phyloP scores from a whole-genome alignment of 257 asterid species.

The Jasminum sambac region DNA sequence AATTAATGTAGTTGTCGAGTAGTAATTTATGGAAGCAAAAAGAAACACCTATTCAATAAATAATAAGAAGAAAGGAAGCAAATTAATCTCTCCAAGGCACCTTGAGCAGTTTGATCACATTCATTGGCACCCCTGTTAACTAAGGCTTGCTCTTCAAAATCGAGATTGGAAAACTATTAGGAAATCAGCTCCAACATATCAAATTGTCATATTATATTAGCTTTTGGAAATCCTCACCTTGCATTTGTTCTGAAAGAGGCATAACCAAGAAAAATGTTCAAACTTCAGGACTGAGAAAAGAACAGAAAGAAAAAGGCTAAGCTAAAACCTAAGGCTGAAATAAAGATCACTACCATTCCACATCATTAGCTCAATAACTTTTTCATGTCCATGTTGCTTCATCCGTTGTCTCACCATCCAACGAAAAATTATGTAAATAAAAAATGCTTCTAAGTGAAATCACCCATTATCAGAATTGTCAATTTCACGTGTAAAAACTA shows the following conservation, averaged over 20 bases:
- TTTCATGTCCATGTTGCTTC: conserved; percentile 65
- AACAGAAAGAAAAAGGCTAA: conserved; percentile 5
- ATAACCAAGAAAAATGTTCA: conserved; percentile 26
- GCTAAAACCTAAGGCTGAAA: conserved; percentile 76
- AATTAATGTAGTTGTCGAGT: too few species aligned
- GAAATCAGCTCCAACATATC: conserved; percentile 58
- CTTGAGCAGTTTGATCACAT: too few species aligned
- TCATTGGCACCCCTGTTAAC: too few species aligned
- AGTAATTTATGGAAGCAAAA: too few species aligned
- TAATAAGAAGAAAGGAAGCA: too few species aligned
- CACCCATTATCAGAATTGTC: conserved; percentile 16
- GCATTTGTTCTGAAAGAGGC: conserved; percentile 65
- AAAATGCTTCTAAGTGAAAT: too few species aligned
- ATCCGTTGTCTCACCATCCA: conserved; percentile 99
- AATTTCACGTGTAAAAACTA: conserved; percentile 11
- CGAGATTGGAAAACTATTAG: conserved; percentile 5
- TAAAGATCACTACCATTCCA: conserved; percentile 86
- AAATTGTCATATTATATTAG: conserved; percentile 60
- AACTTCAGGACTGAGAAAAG: conserved; percentile 15
- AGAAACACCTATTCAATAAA: too few species aligned
- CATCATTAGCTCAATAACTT: conserved; percentile 67
- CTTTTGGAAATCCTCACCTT: conserved; percentile 64
- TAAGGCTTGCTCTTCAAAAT: too few species aligned
- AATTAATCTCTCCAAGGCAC: too few species aligned
- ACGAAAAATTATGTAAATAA: conserved; percentile 34